Percentiles rank a stretch among this genome's conserved stretches.
phyloP scores from a whole-genome alignment of 129 eudicot species.

The Chrysanthemum lavandulifolium region DNA sequence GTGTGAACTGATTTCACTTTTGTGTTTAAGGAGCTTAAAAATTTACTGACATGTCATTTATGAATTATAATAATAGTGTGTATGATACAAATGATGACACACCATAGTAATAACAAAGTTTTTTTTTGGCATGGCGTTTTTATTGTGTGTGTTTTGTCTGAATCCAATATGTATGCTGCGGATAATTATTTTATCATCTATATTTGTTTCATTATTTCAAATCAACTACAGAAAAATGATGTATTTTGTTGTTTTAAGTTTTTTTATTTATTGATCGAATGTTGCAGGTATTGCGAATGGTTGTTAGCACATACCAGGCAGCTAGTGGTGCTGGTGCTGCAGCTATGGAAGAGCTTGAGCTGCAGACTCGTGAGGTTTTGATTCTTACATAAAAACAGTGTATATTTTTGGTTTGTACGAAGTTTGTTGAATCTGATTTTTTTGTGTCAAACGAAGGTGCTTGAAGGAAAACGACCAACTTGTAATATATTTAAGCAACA shows the following conservation, averaged over 20 bases:
- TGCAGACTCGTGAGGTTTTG: slow-evolving; percentile 94
- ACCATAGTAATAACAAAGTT: too few relatives aligned
- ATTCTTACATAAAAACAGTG: neutral
- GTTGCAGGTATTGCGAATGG: slow-evolving; percentile 86
- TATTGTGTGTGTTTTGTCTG: too few relatives aligned
- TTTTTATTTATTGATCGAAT: neutral
- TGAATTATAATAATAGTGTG: too few relatives aligned
- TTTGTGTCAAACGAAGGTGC: slow-evolving; percentile 47
- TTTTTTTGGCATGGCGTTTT: too few relatives aligned
- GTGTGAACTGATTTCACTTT: too few relatives aligned
- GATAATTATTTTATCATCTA: too few relatives aligned
- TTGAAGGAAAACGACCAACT: slow-evolving; percentile 88
- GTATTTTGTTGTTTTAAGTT: neutral
- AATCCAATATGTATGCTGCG: too few relatives aligned
- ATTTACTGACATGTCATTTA: too few relatives aligned
- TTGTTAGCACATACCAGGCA: slow-evolving; percentile 97
- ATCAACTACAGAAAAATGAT: neutral
- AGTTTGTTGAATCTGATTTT: slow-evolving; percentile 1
- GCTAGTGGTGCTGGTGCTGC: slow-evolving; percentile 99
- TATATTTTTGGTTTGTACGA: neutral
- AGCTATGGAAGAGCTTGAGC: slow-evolving; percentile 97
- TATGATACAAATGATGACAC: too few relatives aligned
- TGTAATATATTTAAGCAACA: slow-evolving; percentile 87
- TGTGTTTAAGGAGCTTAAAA: too few relatives aligned
- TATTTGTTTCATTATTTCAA: neutral